These are phyloP conservation scores for Nemania sp. DNA, from an alignment of 2,329 filamentous ascomycete species.

Conservation along the genomic window DNA sequence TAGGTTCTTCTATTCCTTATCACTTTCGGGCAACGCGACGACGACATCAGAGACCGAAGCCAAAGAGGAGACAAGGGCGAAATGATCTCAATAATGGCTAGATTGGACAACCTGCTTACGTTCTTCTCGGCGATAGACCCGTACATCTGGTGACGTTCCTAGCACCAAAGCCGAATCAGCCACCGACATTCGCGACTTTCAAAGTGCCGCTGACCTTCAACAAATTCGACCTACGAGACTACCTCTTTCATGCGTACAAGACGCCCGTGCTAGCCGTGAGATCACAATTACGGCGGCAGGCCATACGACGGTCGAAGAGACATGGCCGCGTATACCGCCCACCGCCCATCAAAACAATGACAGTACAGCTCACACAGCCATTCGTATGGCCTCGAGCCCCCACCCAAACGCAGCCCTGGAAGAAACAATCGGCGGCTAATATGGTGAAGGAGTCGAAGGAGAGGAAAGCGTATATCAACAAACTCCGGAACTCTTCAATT, in stretches of 20 bases:
- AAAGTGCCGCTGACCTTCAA: slow-evolving; percentile 90
- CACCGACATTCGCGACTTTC: slow-evolving; percentile 88
- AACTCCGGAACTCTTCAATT: slow-evolving; percentile 49
- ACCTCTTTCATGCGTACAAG: slow-evolving; percentile 87
- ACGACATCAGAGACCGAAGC: slow-evolving; percentile 4
- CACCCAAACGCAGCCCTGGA: slow-evolving; percentile 69
- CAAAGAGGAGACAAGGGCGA: slow-evolving; percentile 1
- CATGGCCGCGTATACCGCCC: slow-evolving; percentile 76
- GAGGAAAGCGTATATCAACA: not conserved
- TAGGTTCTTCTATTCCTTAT: slow-evolving; percentile 38
- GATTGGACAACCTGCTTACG: slow-evolving; percentile 6
- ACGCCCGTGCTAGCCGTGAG: slow-evolving; percentile 80
- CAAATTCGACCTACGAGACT: slow-evolving; percentile 96
- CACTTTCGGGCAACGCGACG: not conserved
- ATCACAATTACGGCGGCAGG: slow-evolving; percentile 80
- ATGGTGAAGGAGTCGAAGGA: slow-evolving; percentile 51
- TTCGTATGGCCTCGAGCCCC: slow-evolving; percentile 88
- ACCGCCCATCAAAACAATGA: slow-evolving; percentile 88
- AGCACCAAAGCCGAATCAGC: slow-evolving; percentile 72
- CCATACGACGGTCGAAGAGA: slow-evolving; percentile 59
- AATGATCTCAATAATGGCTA: not conserved
- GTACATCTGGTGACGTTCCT: slow-evolving; percentile 84
- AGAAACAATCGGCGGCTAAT: slow-evolving; percentile 61
- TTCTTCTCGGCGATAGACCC: slow-evolving; percentile 66
- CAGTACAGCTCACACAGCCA: slow-evolving; percentile 85